Conservation (phyloP, 192 early-diverging fungal genomes). For the Ambispora gerdemannii region DNA sequence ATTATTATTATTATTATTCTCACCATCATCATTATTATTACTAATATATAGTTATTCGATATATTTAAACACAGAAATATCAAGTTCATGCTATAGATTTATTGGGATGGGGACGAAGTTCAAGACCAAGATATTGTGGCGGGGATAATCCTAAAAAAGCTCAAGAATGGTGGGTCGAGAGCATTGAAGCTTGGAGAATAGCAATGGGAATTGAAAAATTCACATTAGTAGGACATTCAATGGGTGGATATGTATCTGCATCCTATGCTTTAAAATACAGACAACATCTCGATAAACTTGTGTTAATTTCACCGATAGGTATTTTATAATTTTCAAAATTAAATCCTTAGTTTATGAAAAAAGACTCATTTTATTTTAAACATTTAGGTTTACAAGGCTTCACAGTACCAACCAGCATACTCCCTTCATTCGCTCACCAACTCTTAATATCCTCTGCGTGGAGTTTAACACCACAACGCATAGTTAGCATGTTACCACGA, state of each 20-base stretch:
- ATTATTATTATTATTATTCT: too few relatives aligned
- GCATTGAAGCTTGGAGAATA: background rate
- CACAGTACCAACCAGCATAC: conserved; percentile 1
- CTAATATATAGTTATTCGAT: too few relatives aligned
- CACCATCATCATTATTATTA: too few relatives aligned
- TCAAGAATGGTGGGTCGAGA: conserved; percentile 29
- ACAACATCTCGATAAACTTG: conserved; percentile 25
- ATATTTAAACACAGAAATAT: background rate
- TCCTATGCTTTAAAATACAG: conserved; percentile 33
- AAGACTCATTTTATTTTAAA: background rate
- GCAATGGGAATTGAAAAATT: conserved; percentile 7
- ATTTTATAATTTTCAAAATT: background rate
- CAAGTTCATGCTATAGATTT: conserved; percentile 29
- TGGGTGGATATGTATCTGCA: conserved; percentile 29
- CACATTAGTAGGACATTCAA: conserved; percentile 9
- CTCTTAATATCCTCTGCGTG: conserved; percentile 20
- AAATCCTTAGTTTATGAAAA: background rate
- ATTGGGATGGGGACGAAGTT: conserved; percentile 31
- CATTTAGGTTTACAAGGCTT: conserved; percentile 33
- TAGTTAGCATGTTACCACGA: conserved; percentile 29
- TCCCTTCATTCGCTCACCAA: conserved; percentile 15
- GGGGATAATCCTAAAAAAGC: conserved; percentile 27
- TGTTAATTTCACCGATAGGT: conserved; percentile 28
- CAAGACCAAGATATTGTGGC: conserved; percentile 21
- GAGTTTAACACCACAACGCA: conserved; percentile 31